Evolutionary conservation across 805 yeast genomes (phyloP), one percentile per base, ranked within the genome.

Genomic region (Cyberlindnera xishuangbannaensis): DNA sequence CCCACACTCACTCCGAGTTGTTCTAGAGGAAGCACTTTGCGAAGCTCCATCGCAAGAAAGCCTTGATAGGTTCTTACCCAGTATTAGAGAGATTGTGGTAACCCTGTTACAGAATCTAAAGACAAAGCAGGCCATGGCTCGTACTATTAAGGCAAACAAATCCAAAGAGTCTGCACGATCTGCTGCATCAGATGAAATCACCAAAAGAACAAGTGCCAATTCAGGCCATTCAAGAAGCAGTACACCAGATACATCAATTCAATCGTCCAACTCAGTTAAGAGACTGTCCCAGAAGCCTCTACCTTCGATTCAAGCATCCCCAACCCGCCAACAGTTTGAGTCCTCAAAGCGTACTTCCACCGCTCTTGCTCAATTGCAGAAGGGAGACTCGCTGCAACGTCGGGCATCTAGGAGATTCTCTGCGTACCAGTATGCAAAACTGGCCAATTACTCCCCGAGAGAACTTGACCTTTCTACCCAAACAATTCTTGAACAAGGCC

Each of bases 321-420:
- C 12, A 20, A 9, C 23, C 23, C 23, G 12, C 12, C 23, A 9
- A 12, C 9, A 20, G 11, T 12, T 18, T 2, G 36, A 27, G 9
- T 8, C 34, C 4, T 18, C 31, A 9, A 33, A 34, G 15, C 35
- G 41, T 6, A 27, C 41, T 2, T 23, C 31, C 15, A 86, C 81
- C 46, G 86, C 95, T 0, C 64, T 88, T 18, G 66, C 77, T 0
- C 84, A 83, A 45, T 64, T 90, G 8, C 95, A 90, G 50, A 77
- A 79, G 28, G 85, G 88, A 4, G 84, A 83, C 30, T 81, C 84
- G 3, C 63, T 92, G 20, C 94, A 82, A 62, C 71, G 99, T 45
- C 72, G 96, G 41, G 99, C 97, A 0, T 88, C 97, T 0, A 81
- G 90, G 47, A 66, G 98, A 35, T 90, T 82, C 53, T 86, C 96